Conservation (phyloP, 1,139 yeast genomes). For the Debaryomyces psychrophilus region DNA sequence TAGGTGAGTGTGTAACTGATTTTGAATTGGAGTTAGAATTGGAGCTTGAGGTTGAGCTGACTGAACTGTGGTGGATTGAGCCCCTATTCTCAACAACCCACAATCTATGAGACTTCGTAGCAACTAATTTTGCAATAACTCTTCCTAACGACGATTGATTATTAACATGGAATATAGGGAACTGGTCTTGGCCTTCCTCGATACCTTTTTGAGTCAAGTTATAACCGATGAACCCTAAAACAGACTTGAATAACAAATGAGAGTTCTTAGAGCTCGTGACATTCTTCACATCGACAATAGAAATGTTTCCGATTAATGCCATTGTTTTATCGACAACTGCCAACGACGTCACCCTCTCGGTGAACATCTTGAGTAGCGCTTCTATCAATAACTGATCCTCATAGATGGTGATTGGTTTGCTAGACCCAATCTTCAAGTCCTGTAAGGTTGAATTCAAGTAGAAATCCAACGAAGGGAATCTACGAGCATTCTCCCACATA, state of each 20-base stretch:
- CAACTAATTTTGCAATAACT: slow-evolving; percentile 91
- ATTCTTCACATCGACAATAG: slow-evolving; percentile 89
- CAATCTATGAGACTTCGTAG: slow-evolving; percentile 88
- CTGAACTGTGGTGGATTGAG: slow-evolving; percentile 11
- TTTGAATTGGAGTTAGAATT: slow-evolving; percentile 11
- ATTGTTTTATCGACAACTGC: slow-evolving; percentile 88
- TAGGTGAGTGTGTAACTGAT: slow-evolving; percentile 11
- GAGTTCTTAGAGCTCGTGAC: slow-evolving; percentile 86
- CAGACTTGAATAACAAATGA: slow-evolving; percentile 75
- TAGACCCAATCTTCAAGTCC: slow-evolving; percentile 71
- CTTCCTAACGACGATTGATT: slow-evolving; percentile 78
- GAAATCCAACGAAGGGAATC: slow-evolving; percentile 79
- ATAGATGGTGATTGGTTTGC: slow-evolving; percentile 71
- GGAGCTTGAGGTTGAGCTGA: slow-evolving; percentile 13
- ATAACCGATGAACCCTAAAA: slow-evolving; percentile 84
- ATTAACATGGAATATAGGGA: slow-evolving; percentile 93
- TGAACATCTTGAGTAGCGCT: slow-evolving; percentile 84
- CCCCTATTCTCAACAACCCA: slow-evolving; percentile 78
- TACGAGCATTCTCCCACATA: slow-evolving; percentile 89
- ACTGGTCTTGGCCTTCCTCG: slow-evolving; percentile 93
- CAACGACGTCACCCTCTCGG: slow-evolving; percentile 80
- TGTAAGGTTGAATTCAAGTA: slow-evolving; percentile 66
- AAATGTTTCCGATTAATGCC: slow-evolving; percentile 84
- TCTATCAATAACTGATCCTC: slow-evolving; percentile 88
- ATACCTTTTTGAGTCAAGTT: slow-evolving; percentile 87